phyloP scores from a whole-genome alignment of 768 basidiomycete species.

The Nevesoporus exiguus region DNA sequence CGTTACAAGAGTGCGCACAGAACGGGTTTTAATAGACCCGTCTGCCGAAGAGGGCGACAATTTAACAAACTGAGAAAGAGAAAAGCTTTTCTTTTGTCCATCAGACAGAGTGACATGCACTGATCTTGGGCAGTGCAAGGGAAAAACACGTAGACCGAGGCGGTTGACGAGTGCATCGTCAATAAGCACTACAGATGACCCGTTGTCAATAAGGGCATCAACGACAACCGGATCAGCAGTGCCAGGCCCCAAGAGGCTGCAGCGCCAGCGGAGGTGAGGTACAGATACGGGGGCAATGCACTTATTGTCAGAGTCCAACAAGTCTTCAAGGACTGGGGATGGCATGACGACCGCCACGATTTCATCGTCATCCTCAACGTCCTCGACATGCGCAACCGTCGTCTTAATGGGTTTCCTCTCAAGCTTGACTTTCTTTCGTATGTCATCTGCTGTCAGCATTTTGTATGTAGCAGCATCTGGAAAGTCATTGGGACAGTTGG shows the following conservation, averaged over 20 bases:
- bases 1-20: not conserved
- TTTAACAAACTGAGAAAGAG: not conserved
- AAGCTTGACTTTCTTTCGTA: not conserved
- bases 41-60: constrained; percentile 9
- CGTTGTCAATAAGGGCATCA: not conserved
- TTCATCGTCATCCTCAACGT: not conserved
- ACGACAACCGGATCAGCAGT: not conserved
- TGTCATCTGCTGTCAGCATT: constrained; percentile 1
- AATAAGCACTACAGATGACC: not conserved
- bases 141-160: not conserved
- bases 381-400: not conserved
- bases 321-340: not conserved
- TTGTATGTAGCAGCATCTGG: constrained; percentile 16
- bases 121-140: no score
- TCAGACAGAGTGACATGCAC: no score
- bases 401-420: not conserved
- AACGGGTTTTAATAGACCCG: not conserved
- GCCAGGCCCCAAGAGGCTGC: not conserved
- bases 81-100: not conserved
- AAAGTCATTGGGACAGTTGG: constrained; percentile 20
- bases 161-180: not conserved
- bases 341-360: not conserved
- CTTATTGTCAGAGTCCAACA: not conserved
- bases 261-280: not conserved
- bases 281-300: not conserved